Base-by-base conservation (phyloP, 2,329 filamentous ascomycete genomes). In the Amauroascus verrucosus region DNA sequence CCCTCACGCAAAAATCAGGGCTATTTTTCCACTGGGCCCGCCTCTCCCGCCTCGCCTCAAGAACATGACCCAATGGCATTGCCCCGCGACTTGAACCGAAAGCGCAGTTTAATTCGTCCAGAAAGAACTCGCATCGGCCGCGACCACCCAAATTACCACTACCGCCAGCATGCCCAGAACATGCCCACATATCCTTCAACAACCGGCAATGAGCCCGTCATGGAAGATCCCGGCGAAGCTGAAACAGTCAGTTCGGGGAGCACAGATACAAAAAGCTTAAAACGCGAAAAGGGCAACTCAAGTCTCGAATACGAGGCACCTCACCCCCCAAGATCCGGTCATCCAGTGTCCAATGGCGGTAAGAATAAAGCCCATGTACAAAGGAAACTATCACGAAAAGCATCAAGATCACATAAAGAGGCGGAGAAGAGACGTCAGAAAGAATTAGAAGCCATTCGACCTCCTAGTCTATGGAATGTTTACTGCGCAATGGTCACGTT, bases 401-500 rank as follows among this genome's bases (percentile, higher is more conserved):
- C 75, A 26, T 77, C 77, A 7, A 79, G 77, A 63, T 76, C 73
- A 44, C 71, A 76, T 50, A 70, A 73, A 58, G 74, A 77, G 3
- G 77, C 80, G 48, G 80, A 83, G 61, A 78, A 73, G 60, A 72
- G 74, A 62, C 73, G 74, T 30, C 75, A 81, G 61, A 80, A 82
- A 65, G 77, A 80, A 53, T 66, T 77, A 57, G 80, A 85, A 54
- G 73, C 82, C 54, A 77, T 88, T 48, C 80, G 82, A 1, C 88
- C 91, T 1, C 89, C 88, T 0, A 95, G 86, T 64, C 70, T 94
- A 35, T 98, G 93, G 93, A 94, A 89, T 63, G 84, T 94, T 3
- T 98, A 98, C 73, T 98, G 93, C 70, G 85, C 86, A 46, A 81
- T 95, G 58, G 73, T 98, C 60, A 98, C 93, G 0, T 96, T 97